phyloP scores from a whole-genome alignment of 73 alveolate genomes.

The Durusdinium trenchii region DNA sequence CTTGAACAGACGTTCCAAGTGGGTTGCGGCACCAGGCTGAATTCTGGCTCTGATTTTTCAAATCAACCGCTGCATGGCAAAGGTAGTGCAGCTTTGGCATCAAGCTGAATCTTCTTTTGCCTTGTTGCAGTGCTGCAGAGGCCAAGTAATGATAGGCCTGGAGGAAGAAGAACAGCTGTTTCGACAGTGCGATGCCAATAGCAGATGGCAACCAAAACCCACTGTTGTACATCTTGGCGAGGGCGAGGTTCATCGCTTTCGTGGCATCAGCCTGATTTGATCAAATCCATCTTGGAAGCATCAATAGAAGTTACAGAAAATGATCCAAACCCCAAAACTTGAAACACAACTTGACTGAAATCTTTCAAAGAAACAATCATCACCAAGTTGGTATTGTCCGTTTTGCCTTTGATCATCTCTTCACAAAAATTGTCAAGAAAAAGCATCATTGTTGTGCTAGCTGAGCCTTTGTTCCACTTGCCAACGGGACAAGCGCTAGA shows the following conservation, averaged over 20 bases:
- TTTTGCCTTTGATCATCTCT: background rate
- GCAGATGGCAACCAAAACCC: background rate
- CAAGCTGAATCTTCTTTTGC: background rate
- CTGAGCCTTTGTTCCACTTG: slow-evolving; percentile 32
- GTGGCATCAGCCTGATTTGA: background rate
- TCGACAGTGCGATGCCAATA: background rate
- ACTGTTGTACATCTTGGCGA: background rate
- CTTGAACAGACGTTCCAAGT: background rate
- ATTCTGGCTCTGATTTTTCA: background rate
- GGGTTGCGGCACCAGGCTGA: background rate
- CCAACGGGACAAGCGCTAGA: background rate
- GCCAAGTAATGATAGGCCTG: background rate
- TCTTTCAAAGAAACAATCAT: background rate
- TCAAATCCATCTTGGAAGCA: background rate
- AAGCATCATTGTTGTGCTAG: slow-evolving; percentile 3
- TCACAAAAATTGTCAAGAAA: background rate
- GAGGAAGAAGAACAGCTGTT: background rate
- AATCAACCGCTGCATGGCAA: background rate
- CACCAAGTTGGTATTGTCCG: background rate
- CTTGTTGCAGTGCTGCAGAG: background rate
- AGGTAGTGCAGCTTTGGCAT: slow-evolving; percentile 1
- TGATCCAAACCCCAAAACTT: background rate
- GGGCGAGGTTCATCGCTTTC: background rate
- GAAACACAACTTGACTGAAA: background rate
- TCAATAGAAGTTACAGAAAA: background rate